phyloP scores from a whole-genome alignment of 2,329 filamentous ascomycete genomes.

The Lachnellula occidentalis region DNA sequence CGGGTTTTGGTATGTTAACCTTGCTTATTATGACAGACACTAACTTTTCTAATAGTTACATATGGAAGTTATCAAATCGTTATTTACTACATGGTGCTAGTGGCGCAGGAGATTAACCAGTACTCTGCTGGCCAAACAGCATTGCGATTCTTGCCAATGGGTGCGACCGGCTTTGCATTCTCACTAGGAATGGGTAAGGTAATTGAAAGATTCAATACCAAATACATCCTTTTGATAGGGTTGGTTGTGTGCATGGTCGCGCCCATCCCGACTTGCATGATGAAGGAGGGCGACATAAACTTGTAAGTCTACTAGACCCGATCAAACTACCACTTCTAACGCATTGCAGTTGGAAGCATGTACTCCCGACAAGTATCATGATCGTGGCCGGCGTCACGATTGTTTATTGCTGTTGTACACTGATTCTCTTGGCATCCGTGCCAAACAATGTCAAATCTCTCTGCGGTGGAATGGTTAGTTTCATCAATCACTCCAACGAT shows the following conservation, averaged over 20 bases:
- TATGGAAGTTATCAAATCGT: constrained; percentile 39
- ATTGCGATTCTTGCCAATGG: constrained; percentile 38
- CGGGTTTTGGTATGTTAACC: no score
- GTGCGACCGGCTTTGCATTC: constrained; percentile 34
- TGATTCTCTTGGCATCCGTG: constrained; percentile 35
- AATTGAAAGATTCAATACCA: constrained; percentile 19
- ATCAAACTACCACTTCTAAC: no score
- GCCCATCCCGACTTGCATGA: no score
- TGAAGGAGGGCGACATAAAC: no score
- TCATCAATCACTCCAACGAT: no score
- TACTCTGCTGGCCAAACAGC: constrained; percentile 36
- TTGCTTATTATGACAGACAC: constrained; percentile 33
- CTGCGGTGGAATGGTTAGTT: constrained; percentile 32
- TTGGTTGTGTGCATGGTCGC: no score
- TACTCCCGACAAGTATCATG: constrained; percentile 32
- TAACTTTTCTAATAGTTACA: constrained; percentile 32
- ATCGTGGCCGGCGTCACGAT: constrained; percentile 37
- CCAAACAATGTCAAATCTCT: constrained; percentile 37
- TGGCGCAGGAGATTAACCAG: constrained; percentile 36
- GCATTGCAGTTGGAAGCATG: no score
- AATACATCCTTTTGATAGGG: no score
- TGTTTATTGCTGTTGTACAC: constrained; percentile 39
- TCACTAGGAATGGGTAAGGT: constrained; percentile 33
- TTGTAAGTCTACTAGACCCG: no score
- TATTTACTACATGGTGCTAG: constrained; percentile 39